A percentile compares a stretch with the other conserved stretches of the same genome.
Conservation (phyloP, 1,139 yeast genomes). For the Spathaspora sp. region DNA sequence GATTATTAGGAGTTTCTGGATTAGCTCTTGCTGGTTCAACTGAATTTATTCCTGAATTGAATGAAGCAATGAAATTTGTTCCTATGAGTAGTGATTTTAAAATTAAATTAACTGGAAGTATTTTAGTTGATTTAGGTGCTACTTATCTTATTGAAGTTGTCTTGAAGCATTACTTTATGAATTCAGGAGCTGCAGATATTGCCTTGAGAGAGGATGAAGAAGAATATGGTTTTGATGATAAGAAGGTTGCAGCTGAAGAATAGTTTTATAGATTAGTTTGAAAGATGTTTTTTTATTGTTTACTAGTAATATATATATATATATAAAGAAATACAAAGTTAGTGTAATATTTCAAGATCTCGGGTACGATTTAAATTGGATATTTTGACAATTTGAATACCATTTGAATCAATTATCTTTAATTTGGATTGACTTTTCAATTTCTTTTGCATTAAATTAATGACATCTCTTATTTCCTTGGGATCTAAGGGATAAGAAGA, state of each 20-base stretch:
- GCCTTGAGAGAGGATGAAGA: conserved; percentile 47
- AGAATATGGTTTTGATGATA: neutral
- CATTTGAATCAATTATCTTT: conserved; percentile 20
- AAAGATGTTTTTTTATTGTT: no score
- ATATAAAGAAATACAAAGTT: conserved; percentile 3
- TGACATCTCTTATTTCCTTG: conserved; percentile 31
- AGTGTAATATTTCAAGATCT: conserved; percentile 20
- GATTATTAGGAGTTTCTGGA: conserved; percentile 86
- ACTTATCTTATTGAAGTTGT: conserved; percentile 79
- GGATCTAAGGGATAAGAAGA: conserved; percentile 30
- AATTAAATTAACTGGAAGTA: conserved; percentile 67
- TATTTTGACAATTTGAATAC: conserved; percentile 28
- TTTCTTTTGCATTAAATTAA: conserved; percentile 19
- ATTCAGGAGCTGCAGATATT: conserved; percentile 88
- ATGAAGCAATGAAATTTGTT: conserved; percentile 88
- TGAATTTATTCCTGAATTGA: conserved; percentile 91
- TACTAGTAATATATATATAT: conserved; percentile 5
- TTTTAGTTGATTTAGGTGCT: conserved; percentile 72
- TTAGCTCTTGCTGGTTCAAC: conserved; percentile 91
- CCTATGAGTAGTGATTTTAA: conserved; percentile 81
- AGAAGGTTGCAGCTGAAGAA: neutral
- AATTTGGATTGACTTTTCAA: conserved; percentile 16
- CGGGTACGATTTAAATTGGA: conserved; percentile 25
- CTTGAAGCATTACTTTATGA: conserved; percentile 84
- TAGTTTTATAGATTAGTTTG: no score